phyloP scores from a whole-genome alignment of 805 yeast genomes.

The Metschnikowia borealis region DNA sequence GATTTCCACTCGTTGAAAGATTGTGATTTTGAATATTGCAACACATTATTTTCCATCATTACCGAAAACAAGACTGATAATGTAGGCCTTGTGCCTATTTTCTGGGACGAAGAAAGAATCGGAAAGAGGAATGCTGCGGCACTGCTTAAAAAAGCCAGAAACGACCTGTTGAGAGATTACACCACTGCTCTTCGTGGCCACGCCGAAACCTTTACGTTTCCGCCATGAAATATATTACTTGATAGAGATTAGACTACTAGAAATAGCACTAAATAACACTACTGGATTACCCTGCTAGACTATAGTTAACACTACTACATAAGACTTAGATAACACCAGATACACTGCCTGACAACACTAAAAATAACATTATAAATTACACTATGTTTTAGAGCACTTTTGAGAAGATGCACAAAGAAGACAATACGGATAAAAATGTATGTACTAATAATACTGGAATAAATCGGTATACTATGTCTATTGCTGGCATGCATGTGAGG shows the following conservation, averaged over 20 bases:
- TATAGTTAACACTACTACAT: too few species aligned
- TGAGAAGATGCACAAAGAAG: too few species aligned
- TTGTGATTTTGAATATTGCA: slow-evolving; percentile 20
- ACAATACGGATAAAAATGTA: too few species aligned
- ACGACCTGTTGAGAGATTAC: slow-evolving; percentile 11
- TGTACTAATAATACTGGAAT: too few species aligned
- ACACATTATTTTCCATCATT: slow-evolving; percentile 17
- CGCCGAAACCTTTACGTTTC: slow-evolving; percentile 16
- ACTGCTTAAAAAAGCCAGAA: slow-evolving; percentile 16
- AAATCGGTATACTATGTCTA: too few species aligned
- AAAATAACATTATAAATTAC: too few species aligned
- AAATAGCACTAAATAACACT: too few species aligned
- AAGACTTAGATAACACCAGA: too few species aligned
- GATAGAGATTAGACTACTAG: neutral
- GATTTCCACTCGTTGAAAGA: slow-evolving; percentile 19
- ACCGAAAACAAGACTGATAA: slow-evolving; percentile 9
- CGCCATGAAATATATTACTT: neutral
- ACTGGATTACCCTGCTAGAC: too few species aligned
- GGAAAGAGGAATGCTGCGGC: slow-evolving; percentile 15
- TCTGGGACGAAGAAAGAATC: slow-evolving; percentile 19
- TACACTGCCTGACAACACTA: too few species aligned
- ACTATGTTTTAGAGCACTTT: too few species aligned
- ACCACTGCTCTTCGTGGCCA: slow-evolving; percentile 14
- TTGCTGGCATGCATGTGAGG: neutral
- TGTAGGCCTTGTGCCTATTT: slow-evolving; percentile 19